Percentiles rank a stretch among this genome's conserved stretches.
Evolutionary conservation across 1,139 yeast species (phyloP).

Genomic region (Sugiyamaella pinicola): DNA sequence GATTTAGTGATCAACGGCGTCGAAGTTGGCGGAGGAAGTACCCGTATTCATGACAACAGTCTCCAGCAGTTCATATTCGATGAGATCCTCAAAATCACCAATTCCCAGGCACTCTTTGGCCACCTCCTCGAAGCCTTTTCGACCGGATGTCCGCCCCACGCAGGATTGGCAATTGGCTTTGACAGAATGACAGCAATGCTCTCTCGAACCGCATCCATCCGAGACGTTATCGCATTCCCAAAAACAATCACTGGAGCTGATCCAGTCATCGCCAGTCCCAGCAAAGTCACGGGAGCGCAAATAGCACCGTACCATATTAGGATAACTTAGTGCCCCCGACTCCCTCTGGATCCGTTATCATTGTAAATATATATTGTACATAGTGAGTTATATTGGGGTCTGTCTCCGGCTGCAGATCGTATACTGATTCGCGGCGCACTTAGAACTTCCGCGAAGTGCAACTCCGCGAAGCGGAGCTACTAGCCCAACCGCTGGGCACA

Average conservation of each 20-base stretch:
- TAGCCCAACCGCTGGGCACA: too few relatives aligned
- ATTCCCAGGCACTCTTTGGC: constrained; percentile 72
- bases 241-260: constrained; percentile 88
- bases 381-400: too few relatives aligned
- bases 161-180: constrained; percentile 94
- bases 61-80: constrained; percentile 65
- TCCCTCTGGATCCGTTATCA: too few relatives aligned
- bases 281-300: constrained; percentile 54
- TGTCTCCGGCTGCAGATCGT: too few relatives aligned
- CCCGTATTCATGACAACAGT: constrained; percentile 86
- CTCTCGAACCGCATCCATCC: constrained; percentile 67
- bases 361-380: too few relatives aligned
- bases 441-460: too few relatives aligned
- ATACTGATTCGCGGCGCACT: too few relatives aligned
- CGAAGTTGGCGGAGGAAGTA: constrained; percentile 96
- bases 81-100: constrained; percentile 38
- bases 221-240: constrained; percentile 96
- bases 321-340: too few relatives aligned
- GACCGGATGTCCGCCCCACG: constrained; percentile 98
- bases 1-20: constrained; percentile 93
- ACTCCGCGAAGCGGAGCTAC: too few relatives aligned
- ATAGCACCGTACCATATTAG: constrained; percentile 41
- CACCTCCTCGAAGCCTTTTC: constrained; percentile 80
- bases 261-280: constrained; percentile 85
- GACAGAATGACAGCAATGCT: constrained; percentile 93